Base-by-base conservation (phyloP, 768 basidiomycete species). In the Amanita inopinata region DNA sequence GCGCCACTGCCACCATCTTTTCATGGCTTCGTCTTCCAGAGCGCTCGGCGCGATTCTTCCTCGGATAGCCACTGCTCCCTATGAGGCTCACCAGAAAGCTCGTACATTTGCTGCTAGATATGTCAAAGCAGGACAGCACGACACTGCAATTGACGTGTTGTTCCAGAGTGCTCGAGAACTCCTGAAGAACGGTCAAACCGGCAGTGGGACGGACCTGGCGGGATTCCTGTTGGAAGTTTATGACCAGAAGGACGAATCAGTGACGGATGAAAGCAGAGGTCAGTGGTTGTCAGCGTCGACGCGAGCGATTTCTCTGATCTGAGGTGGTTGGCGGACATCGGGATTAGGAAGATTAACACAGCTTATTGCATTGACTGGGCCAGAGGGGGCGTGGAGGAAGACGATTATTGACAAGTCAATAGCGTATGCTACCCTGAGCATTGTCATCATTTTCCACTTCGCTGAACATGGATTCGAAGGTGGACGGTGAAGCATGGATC, bases 71-170 rank as follows among this genome's bases (percentile, higher is more conserved):
- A 67, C 69, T 7, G 76, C 81, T 7, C 88, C 91, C 25, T 96
- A 96, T 60, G 89, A 92, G 48, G 93, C 93, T 0, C 94, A 97
- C 53, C 93, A 97, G 61, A 97, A 97, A 63, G 90, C 92, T 7
- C 78, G 94, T 19, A 97, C 93, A 12, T 96, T 94, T 50, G 90
- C 90, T 3, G 81, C 92, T 3, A 74, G 93, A 53, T 89, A 89
- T 58, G 68, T 71, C 38, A 90, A 91, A 66, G 76, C 86, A 2
- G 69, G 68, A 2, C 83, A 93, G 51, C 81, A 83, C 55, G 81
- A 83, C 55, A 81, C 81, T 10, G 93, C 96, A 12, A 85, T 91
- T 61, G 84, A 93, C 59, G 85, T 98, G 3, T 77, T 97, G 38
- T 97, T 96, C 62, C 85, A 91, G 54, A 83, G 81, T 33, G 82